A percentile compares a stretch with the other conserved stretches of the same genome.
These are phyloP conservation scores for Pseudopyricularia javanii DNA, from an alignment of 2,329 filamentous ascomycete genomes.

Conservation along the genomic window DNA sequence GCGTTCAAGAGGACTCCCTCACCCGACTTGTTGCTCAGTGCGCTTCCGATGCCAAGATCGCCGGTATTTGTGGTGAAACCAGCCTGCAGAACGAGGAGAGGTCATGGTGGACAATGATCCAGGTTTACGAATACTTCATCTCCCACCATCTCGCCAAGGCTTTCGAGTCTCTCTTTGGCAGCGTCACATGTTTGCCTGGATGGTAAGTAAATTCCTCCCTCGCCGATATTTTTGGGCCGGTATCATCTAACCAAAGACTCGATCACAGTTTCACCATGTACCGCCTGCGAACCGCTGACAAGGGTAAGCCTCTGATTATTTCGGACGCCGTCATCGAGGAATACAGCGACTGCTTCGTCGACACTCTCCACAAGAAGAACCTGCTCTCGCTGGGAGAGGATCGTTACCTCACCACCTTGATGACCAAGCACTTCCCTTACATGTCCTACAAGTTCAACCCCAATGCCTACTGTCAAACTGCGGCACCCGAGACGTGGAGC, in stretches of 20 bases:
- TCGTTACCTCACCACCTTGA: conserved; percentile 91
- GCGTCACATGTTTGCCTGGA: conserved; percentile 95
- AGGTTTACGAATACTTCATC: conserved; percentile 99
- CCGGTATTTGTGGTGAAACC: conserved; percentile 90
- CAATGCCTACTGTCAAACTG: conserved; percentile 85
- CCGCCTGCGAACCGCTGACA: conserved; percentile 83
- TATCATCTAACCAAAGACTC: not conserved
- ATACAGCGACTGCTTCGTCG: conserved; percentile 78
- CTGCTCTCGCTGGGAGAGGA: conserved; percentile 87
- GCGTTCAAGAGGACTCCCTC: conserved; percentile 78
- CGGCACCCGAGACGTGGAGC: conserved; percentile 86
- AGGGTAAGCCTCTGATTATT: conserved; percentile 88
- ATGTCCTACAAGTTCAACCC: conserved; percentile 97
- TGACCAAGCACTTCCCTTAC: conserved; percentile 92
- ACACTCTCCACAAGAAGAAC: conserved; percentile 96
- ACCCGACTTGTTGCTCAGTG: conserved; percentile 89
- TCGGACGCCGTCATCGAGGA: conserved; percentile 78
- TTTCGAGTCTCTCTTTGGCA: conserved; percentile 94
- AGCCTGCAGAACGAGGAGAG: conserved; percentile 84
- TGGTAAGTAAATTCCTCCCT: conserved; percentile 51
- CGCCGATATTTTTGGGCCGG: not conserved
- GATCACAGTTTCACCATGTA: conserved; percentile 90
- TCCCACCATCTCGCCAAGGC: conserved; percentile 95
- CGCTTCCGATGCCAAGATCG: conserved; percentile 82
- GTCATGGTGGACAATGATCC: conserved; percentile 96